A percentile compares a stretch with the other conserved stretches of the same genome.
These are phyloP conservation scores for Aphanomyces invadans DNA, from an alignment of 352 stramenopile species.

Conservation along the genomic window DNA sequence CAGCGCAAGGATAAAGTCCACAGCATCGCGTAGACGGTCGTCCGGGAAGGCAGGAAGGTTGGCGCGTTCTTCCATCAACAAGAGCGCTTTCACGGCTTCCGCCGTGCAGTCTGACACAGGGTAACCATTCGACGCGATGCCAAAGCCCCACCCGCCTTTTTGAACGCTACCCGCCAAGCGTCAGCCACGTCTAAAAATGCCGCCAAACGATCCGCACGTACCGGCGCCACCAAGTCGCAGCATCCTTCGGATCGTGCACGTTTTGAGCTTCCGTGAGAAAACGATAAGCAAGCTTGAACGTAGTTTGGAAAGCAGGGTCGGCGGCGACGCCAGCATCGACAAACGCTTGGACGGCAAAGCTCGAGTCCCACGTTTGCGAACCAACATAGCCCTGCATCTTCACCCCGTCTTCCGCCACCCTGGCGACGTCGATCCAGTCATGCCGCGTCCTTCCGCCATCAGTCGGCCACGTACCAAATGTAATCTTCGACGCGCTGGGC, in stretches of 20 bases:
- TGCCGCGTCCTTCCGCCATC: too few species aligned
- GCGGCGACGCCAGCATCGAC: constrained; percentile 35
- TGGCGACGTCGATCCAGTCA: too few species aligned
- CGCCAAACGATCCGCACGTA: not conserved
- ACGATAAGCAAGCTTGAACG: constrained; percentile 35
- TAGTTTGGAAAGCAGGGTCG: constrained; percentile 8
- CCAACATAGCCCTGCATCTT: constrained; percentile 92
- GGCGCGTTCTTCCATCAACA: constrained; percentile 24
- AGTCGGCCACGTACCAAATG: constrained; percentile 72
- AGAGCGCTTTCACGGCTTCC: constrained; percentile 76
- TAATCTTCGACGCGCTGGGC: constrained; percentile 83
- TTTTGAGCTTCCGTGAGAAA: constrained; percentile 86
- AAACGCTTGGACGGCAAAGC: constrained; percentile 80
- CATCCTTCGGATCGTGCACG: constrained; percentile 44
- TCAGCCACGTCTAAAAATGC: not conserved
- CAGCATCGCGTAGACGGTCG: constrained; percentile 62
- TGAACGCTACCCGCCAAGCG: not conserved
- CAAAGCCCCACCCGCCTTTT: constrained; percentile 84
- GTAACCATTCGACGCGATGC: constrained; percentile 84
- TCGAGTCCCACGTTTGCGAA: constrained; percentile 78
- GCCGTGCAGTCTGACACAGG: constrained; percentile 88
- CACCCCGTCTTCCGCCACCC: constrained; percentile 87
- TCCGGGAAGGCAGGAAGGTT: constrained; percentile 32
- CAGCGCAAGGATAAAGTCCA: constrained; percentile 78
- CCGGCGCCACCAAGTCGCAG: constrained; percentile 61